A percentile compares a stretch with the other conserved stretches of the same genome.
Conservation (phyloP, 441 rosid genomes). For the Erodium moschatum region DNA sequence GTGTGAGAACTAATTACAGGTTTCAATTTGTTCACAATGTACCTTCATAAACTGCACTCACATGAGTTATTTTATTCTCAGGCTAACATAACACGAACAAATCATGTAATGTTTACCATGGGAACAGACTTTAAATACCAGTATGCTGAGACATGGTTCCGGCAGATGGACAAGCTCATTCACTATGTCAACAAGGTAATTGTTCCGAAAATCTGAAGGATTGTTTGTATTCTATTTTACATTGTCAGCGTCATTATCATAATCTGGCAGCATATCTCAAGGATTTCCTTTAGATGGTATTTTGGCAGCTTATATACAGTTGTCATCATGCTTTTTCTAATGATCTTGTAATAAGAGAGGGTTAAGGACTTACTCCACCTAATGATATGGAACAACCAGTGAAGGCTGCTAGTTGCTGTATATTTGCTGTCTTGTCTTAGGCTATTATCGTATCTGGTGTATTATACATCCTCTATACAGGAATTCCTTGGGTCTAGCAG, state of each 20-base stretch:
- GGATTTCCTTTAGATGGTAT: background rate
- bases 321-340: conserved; percentile 2
- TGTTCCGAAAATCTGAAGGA: background rate
- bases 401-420: background rate
- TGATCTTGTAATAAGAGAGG: background rate
- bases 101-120: conserved; percentile 98
- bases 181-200: conserved; percentile 73
- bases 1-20: background rate
- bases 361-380: background rate
- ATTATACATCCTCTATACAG: background rate
- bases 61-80: conserved; percentile 24
- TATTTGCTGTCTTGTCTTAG: background rate
- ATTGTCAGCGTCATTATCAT: background rate
- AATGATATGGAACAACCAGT: background rate
- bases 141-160: conserved; percentile 85
- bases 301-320: background rate
- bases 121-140: conserved; percentile 99
- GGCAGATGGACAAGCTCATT: conserved; percentile 91
- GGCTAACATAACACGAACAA: conserved; percentile 87
- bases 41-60: background rate
- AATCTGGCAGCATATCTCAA: background rate
- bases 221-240: conserved; percentile 26
- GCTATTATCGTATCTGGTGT: background rate
- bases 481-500: background rate
- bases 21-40: background rate